Base-by-base conservation (phyloP, 1,284 basidiomycete genomes). In the Boletus holoroseus region DNA sequence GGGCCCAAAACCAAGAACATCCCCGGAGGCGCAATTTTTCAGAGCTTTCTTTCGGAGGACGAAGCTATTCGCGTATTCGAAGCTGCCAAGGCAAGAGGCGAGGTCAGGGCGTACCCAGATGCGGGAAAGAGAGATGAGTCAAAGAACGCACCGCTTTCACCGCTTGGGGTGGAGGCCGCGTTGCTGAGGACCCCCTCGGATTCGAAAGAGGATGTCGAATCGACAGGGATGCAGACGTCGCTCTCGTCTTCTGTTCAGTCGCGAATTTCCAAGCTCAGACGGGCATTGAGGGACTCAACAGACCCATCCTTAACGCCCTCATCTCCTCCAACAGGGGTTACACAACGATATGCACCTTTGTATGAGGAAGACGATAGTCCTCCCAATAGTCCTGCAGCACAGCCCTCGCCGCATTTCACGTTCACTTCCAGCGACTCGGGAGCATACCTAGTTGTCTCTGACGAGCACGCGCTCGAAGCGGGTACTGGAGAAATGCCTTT, bases 51-150 rank as follows among this genome's bases (percentile, higher is more conserved):
- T 4, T 70, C 72, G 3, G 56, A 68, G 50, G 68, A 62, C n/a
- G 73, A 78, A 52, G 81, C 79, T 1, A 26, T 45, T 24, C 58
- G 55, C 7, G 68, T 61, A n/a, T 82, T 74, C 59, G 53, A 66
- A 16, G 65, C 62, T n/a, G 73, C 69, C 26, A 34, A 26, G 15
- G 43, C 51, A 40, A 47, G 60, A 54, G 50, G 71, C 52, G 47
- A 58, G 38, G 39, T 66, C 44, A 51, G 13, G 37, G 59, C 60
- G 31, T 47, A 61, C 39, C 47, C 54, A 37, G 28, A 47, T 18
- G 18, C 12, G 18, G 40, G 32, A 6, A 47, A 37, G 12, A 39
- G 31, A 37, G 30, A 36, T 24, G 31, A 41, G 15, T 9, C 49
- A 28, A 52, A 40, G 40, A 44, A 56, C 20, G n/a, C 15, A 32